Evolutionary conservation across 129 eudicot species (phyloP).

Genomic region (Flaveria linearis): DNA sequence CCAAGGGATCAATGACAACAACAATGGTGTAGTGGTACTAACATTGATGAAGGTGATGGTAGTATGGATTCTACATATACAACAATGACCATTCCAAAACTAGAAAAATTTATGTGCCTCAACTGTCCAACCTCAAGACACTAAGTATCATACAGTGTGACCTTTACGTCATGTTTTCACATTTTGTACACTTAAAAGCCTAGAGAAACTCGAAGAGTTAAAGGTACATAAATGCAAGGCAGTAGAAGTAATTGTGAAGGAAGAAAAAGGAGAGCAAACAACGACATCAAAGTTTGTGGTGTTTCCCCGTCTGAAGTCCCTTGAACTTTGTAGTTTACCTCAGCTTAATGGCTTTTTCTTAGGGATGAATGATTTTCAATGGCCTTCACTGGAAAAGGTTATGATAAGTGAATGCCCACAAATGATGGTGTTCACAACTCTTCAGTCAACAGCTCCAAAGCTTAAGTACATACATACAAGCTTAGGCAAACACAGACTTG

Average conservation of each 20-base stretch:
- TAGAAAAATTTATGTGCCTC: background rate
- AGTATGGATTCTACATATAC: background rate
- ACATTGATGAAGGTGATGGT: background rate
- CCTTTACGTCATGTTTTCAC: background rate
- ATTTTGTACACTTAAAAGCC: background rate
- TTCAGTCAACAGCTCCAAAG: background rate
- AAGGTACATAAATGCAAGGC: background rate
- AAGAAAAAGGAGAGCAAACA: background rate
- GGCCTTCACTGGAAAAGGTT: background rate
- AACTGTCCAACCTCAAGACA: background rate
- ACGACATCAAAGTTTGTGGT: background rate
- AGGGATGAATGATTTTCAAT: background rate
- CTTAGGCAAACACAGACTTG: background rate
- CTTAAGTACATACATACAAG: background rate
- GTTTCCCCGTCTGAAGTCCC: background rate
- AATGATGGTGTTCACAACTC: background rate
- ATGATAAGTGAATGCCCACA: background rate
- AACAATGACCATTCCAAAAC: background rate
- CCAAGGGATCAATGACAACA: background rate
- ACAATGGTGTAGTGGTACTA: background rate
- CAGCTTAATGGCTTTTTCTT: background rate
- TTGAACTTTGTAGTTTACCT: background rate
- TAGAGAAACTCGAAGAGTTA: background rate
- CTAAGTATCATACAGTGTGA: background rate
- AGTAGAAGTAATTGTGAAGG: background rate